These are phyloP conservation scores for Seiridium cupressi DNA, from an alignment of 2,329 filamentous ascomycete species.

Conservation along the genomic window DNA sequence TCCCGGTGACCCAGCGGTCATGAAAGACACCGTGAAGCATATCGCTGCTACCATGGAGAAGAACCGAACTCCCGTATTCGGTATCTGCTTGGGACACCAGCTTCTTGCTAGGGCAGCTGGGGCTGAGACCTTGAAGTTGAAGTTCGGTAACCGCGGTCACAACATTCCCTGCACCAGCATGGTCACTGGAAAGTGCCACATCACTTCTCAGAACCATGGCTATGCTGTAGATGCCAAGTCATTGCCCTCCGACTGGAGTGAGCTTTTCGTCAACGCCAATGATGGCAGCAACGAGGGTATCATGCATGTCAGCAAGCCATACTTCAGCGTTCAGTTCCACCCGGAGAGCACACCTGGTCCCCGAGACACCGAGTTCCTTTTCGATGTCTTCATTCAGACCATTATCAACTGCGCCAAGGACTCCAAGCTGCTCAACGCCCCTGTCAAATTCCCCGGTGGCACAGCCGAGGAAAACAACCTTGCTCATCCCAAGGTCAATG, in stretches of 20 bases:
- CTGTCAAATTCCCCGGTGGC: constrained; percentile 86
- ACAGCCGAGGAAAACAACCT: constrained; percentile 75
- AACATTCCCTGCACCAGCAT: constrained; percentile 98
- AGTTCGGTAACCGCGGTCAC: constrained; percentile 97
- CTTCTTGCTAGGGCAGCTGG: constrained; percentile 85
- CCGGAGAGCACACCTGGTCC: constrained; percentile 96
- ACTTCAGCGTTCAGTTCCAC: constrained; percentile 99
- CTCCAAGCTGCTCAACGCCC: constrained; percentile 62
- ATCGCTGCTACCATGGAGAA: constrained; percentile 74
- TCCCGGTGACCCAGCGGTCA: constrained; percentile 87
- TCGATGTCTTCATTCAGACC: constrained; percentile 92
- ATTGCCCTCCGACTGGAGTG: constrained; percentile 78
- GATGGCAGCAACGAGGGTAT: constrained; percentile 98
- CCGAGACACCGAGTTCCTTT: constrained; percentile 92
- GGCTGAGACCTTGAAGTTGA: constrained; percentile 90
- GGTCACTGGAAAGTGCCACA: constrained; percentile 95
- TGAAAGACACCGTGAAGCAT: constrained; percentile 77
- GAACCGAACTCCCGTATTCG: constrained; percentile 84
- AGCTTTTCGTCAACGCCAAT: constrained; percentile 97
- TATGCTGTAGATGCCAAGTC: constrained; percentile 84
- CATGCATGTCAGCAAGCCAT: constrained; percentile 78
- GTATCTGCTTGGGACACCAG: constrained; percentile 95
- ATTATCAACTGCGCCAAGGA: constrained; percentile 72
- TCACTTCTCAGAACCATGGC: constrained; percentile 98
- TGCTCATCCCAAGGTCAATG: constrained; percentile 73